Conservation (phyloP, 1,284 basidiomycete genomes). For the Heterobasidion annosum region DNA sequence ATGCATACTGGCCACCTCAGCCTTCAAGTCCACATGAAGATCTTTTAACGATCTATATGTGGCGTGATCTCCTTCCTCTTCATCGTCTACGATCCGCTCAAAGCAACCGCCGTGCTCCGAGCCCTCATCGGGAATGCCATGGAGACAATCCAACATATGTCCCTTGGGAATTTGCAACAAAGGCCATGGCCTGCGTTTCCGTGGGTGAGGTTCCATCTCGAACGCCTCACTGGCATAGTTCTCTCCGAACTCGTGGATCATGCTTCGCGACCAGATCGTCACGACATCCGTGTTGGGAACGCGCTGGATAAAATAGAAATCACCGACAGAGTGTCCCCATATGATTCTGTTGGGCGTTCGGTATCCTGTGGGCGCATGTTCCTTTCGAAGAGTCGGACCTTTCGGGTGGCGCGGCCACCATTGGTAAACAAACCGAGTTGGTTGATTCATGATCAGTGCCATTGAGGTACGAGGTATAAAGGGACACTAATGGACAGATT, state of each 20-base stretch:
- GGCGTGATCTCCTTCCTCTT: not conserved
- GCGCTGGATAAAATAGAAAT: slow-evolving; percentile 21
- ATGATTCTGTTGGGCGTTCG: slow-evolving; percentile 21
- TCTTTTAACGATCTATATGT: not conserved
- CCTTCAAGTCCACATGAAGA: not conserved
- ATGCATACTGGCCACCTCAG: not conserved
- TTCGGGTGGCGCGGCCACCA: slow-evolving; percentile 17
- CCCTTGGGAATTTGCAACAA: slow-evolving; percentile 8
- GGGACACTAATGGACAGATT: too few species aligned
- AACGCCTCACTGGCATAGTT: slow-evolving; percentile 10
- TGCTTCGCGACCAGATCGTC: slow-evolving; percentile 24
- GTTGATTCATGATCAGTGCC: not conserved
- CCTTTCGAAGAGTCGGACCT: slow-evolving; percentile 15
- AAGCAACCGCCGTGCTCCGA: slow-evolving; percentile 1
- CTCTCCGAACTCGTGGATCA: slow-evolving; percentile 23
- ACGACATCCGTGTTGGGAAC: slow-evolving; percentile 15
- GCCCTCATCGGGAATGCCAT: not conserved
- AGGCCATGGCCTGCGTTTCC: slow-evolving; percentile 14
- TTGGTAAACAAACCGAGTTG: not conserved
- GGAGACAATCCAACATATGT: not conserved
- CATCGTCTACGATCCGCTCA: not conserved
- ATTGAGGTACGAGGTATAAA: too few species aligned
- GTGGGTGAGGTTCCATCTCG: slow-evolving; percentile 12
- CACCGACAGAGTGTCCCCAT: slow-evolving; percentile 21
- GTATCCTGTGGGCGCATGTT: slow-evolving; percentile 15